Base-by-base conservation (phyloP, 345 rosid species). In the Eutrema heterophyllum region DNA sequence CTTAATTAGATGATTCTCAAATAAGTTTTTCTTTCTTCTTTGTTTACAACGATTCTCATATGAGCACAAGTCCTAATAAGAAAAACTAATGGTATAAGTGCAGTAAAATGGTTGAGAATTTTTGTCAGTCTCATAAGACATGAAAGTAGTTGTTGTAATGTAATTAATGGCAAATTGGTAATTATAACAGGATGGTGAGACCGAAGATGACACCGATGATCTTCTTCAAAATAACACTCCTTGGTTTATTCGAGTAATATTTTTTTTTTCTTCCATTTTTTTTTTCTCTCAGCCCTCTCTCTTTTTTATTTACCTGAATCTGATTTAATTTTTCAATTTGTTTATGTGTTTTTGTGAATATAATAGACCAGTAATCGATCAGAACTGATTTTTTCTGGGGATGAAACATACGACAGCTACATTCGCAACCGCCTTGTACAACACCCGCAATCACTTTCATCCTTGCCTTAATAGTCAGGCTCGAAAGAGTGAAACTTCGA, bases 321-420 rank as follows among this genome's bases (percentile, higher is more conserved):
- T 72, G 58, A 62, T 38, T 8, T 26, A n/a, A n/a, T 6, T 12
- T 9, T 26, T 64, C 18, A 2, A 11, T 0, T 18, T 12, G 2
- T 30, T 61, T n/a, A 7, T 48, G 12, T 40, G 4, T 9, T 39
- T 48, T 39, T 64, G 52, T 43, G 9, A 27, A 71, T 59, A 59
- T 77, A 30, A 54, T 54, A 94, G 98, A 85, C 89, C 89, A n/a
- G 98, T 91, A 3, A 91, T 94, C 5, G 92, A 88, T 77, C 98
- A 91, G 41, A 94, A 94, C 78, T 60, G 88, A 56, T 94, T 88
- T 54, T 86, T 64, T 39, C 24, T 84, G 14, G 97, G 97, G 59
- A 87, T 94, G 93, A 94, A 88, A 81, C 76, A 85, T 65, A 89
- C 97, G 0, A 91, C 96, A 0, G 98, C 92, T 11, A 94, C 98